These are phyloP conservation scores for Pouteria glomerata DNA, from an alignment of 148 eudicot species.

Conservation along the genomic window DNA sequence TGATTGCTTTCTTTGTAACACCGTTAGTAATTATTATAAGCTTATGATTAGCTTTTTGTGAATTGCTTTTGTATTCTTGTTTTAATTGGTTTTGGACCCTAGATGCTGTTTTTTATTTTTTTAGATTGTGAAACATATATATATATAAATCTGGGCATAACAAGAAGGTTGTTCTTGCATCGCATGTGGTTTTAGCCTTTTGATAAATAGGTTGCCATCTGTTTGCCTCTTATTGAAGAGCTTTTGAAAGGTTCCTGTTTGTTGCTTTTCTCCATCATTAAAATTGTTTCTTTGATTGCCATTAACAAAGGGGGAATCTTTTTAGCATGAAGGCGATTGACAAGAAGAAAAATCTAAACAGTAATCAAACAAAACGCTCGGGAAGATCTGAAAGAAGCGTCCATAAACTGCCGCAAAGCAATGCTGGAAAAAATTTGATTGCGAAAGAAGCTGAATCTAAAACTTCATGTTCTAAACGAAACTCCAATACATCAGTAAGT, in stretches of 20 bases:
- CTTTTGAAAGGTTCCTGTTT: not conserved
- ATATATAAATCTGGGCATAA: not conserved
- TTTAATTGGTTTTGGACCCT: not conserved
- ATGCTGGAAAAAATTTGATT: conserved; percentile 32
- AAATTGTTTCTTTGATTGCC: conserved; percentile 10
- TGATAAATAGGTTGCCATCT: not conserved
- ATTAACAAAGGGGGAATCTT: conserved; percentile 11
- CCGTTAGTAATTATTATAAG: not conserved
- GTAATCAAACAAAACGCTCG: conserved; percentile 40
- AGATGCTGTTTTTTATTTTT: not conserved
- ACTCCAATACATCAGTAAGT: conserved; percentile 25
- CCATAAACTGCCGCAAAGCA: conserved; percentile 33
- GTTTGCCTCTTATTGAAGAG: conserved; percentile 5
- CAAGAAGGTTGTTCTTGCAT: too few relatives aligned
- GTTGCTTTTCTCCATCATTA: not conserved
- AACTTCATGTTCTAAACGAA: conserved; percentile 29
- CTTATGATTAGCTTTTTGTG: not conserved
- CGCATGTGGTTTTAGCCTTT: not conserved
- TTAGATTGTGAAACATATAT: not conserved
- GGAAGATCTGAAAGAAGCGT: conserved; percentile 49
- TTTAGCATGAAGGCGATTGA: conserved; percentile 60
- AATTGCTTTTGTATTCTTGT: not conserved
- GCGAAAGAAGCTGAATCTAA: conserved; percentile 42
- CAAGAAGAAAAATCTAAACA: conserved; percentile 48
- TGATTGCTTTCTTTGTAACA: too few relatives aligned